phyloP scores from a whole-genome alignment of 2,329 filamentous ascomycete species.

The Hypoxylon sp. region DNA sequence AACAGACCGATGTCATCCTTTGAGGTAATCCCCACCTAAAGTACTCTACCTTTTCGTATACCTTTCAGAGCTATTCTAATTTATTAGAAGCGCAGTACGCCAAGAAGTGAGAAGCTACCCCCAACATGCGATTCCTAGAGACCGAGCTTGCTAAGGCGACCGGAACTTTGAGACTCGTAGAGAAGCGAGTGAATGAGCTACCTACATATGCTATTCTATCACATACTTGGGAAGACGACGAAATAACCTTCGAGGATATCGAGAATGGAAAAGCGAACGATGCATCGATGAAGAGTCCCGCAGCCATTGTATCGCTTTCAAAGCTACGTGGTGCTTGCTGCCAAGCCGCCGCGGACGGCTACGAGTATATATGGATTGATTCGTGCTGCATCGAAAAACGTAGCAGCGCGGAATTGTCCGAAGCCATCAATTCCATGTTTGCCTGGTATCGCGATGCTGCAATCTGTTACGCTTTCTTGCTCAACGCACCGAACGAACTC shows the following conservation, averaged over 20 bases:
- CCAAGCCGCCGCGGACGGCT: conserved; percentile 23
- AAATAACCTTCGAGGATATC: conserved; percentile 29
- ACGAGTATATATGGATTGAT: conserved; percentile 48
- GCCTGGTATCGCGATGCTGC: conserved; percentile 45
- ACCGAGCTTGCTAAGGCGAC: conserved; percentile 22
- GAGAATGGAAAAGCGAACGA: conserved; percentile 21
- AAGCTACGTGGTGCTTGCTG: conserved; percentile 20
- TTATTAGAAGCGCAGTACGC: not conserved
- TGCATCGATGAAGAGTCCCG: not conserved
- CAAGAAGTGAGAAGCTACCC: not conserved
- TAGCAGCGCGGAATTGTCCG: conserved; percentile 46
- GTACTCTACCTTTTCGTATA: not conserved
- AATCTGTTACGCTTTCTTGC: conserved; percentile 48
- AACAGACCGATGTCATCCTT: not conserved
- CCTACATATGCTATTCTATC: conserved; percentile 32
- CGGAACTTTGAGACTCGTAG: conserved; percentile 22
- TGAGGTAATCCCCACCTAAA: not conserved
- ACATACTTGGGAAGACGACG: conserved; percentile 31
- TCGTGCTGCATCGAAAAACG: conserved; percentile 51
- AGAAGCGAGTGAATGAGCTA: conserved; percentile 32
- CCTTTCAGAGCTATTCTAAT: not conserved
- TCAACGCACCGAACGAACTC: conserved; percentile 35
- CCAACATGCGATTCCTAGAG: conserved; percentile 26
- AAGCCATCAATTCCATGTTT: conserved; percentile 42
- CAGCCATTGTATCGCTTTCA: conserved; percentile 3